phyloP scores from a whole-genome alignment of 73 alveolate genomes.

The Paramecium biaurelia region DNA sequence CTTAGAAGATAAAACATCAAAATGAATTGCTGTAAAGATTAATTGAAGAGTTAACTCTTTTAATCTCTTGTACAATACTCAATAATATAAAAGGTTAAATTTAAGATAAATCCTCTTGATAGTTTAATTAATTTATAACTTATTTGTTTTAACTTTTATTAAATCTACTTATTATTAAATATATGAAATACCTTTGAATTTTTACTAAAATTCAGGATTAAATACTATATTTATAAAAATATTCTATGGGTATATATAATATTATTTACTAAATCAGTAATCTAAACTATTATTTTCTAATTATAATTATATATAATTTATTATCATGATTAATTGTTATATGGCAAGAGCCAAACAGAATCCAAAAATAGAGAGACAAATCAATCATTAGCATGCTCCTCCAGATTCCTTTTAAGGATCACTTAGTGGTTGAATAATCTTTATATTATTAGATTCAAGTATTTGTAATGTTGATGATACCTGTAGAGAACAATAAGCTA shows the following conservation, averaged over 20 bases:
- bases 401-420: constrained; percentile 44
- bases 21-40: too few relatives aligned
- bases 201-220: not conserved
- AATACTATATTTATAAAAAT: not conserved
- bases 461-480: constrained; percentile 32
- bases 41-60: not conserved
- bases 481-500: not conserved
- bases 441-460: constrained; percentile 2
- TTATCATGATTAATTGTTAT: not conserved
- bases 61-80: not conserved
- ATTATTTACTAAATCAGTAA: not conserved
- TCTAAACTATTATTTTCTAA: not conserved
- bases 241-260: not conserved
- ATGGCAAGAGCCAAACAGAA: not conserved
- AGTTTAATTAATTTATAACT: too few relatives aligned
- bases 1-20: too few relatives aligned
- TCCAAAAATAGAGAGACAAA: constrained; percentile 1
- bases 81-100: not conserved
- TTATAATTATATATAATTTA: not conserved
- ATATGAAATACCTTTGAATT: too few relatives aligned
- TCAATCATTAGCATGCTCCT: constrained; percentile 30
- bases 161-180: not conserved
- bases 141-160: not conserved
- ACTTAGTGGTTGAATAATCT: not conserved
- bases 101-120: not conserved